Evolutionary conservation across 2,329 filamentous ascomycete genomes (phyloP), one percentile per base, ranked within the genome.

Genomic region (Cadophora sp.): DNA sequence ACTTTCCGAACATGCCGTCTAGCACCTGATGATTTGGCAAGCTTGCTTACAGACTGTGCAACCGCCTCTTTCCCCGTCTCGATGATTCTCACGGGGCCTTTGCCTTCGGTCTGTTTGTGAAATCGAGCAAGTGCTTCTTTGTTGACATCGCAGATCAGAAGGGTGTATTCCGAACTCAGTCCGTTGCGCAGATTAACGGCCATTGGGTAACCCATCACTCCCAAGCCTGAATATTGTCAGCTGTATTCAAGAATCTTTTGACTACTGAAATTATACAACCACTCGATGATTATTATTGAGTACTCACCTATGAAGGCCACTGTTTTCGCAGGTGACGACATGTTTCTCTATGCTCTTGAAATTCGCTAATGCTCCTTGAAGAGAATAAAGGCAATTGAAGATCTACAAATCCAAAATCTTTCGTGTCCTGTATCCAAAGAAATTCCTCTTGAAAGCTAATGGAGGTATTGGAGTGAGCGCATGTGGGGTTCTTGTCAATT

Each of bases 151-250:
- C 88, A 86, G 26, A 92, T 80, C 64, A 88, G 81, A 55, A 92
- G 78, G 0, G 81, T 86, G 75, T 91, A 89, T 14, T 83, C 81
- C 29, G 81, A 78, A 3, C 87, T 85, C 51, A 91, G 84, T 77
- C 91, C 91, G 27, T 84, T 82, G 69, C 87, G 84, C 1, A 92
- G 82, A 74, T 92, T 92, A 77, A 83, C 85, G 51, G 89, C 90
- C 90, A 92, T 92, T 31, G 88, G 86, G 71, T 87, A 91, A 34
- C 90, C 74, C 73, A 72, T 71, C 4, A 70, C 59, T 11, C 86
- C 86, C 27, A 87, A 75, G 7, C 86, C 86, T 64, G 8, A 4
- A 16, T 22, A 29, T 2, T 22, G 19, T 48, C 43, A 48, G n/a
- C 12, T 5, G 7, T 14, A 22, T 22, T n/a, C 43, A n/a, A 48